Conservation (phyloP, 2,329 filamentous ascomycete species). For the Aspergillus quadrilineatus region DNA sequence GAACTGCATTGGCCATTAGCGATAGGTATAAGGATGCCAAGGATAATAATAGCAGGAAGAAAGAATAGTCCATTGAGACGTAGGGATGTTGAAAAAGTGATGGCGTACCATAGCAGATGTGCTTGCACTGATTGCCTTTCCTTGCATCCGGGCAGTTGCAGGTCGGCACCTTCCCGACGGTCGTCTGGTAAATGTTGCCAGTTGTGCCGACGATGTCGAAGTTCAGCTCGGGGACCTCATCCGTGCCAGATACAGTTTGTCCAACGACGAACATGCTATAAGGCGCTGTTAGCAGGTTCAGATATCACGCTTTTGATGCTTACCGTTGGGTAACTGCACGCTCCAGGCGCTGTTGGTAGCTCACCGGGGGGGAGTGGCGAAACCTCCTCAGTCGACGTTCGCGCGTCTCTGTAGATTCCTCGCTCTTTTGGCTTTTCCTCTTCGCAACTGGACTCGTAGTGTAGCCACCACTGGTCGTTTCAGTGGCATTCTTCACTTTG, state of each 20-base stretch:
- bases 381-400: conserved; percentile 45
- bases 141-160: conserved; percentile 57
- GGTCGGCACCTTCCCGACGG: conserved; percentile 51
- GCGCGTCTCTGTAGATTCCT: conserved; percentile 16
- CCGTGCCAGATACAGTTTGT: conserved; percentile 46
- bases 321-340: conserved; percentile 52
- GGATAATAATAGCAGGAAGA: conserved; percentile 15
- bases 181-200: conserved; percentile 62
- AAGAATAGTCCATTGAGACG: conserved; percentile 5
- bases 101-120: conserved; percentile 56
- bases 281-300: neutral
- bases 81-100: neutral
- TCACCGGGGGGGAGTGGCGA: conserved; percentile 44
- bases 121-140: conserved; percentile 63
- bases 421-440: conserved; percentile 12
- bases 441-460: conserved; percentile 10
- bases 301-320: neutral
- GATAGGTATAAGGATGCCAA: conserved; percentile 6
- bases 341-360: conserved; percentile 48
- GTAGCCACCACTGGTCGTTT: conserved; percentile 18
- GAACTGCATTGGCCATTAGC: conserved; percentile 42
- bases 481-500: conserved; percentile 13
- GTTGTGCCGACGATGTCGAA: conserved; percentile 61
- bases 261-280: conserved; percentile 57
- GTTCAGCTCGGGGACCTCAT: conserved; percentile 49